Percentiles rank a stretch among this genome's conserved stretches.
Conservation (phyloP, 306 rosid species). For the Elaeagnus macrophylla region DNA sequence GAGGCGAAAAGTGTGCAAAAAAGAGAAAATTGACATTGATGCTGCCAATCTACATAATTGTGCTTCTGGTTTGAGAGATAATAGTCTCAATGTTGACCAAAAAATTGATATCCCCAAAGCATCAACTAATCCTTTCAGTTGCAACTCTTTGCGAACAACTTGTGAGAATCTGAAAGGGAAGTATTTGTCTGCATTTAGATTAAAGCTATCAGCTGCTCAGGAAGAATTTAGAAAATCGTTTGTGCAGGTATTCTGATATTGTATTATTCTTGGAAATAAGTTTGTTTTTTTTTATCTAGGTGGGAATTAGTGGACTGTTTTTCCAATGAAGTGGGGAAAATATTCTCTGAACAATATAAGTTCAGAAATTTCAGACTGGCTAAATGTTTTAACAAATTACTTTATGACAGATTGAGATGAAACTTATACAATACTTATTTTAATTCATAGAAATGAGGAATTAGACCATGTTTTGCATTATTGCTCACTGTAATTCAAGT, state of each 20-base stretch:
- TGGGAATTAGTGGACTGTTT: too few relatives aligned
- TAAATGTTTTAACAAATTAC: too few relatives aligned
- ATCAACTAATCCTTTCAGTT: slow-evolving; percentile 24
- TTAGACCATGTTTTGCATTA: too few relatives aligned
- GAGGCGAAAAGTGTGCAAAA: slow-evolving; percentile 51
- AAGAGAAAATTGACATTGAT: slow-evolving; percentile 22
- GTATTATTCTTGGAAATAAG: slow-evolving; percentile 7
- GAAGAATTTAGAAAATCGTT: slow-evolving; percentile 65
- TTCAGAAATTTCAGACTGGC: too few relatives aligned
- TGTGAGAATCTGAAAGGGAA: slow-evolving; percentile 61
- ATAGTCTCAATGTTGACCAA: slow-evolving; percentile 20
- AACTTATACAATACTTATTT: too few relatives aligned
- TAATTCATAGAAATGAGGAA: too few relatives aligned
- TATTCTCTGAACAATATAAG: too few relatives aligned
- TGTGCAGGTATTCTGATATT: slow-evolving; percentile 44
- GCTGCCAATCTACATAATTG: slow-evolving; percentile 27
- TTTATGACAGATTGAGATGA: too few relatives aligned
- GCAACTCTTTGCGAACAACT: slow-evolving; percentile 35
- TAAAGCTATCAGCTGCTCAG: slow-evolving; percentile 57
- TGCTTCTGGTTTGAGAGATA: slow-evolving; percentile 23
- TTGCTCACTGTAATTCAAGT: too few relatives aligned
- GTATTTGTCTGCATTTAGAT: slow-evolving; percentile 60
- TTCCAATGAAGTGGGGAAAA: too few relatives aligned
- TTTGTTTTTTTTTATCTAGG: background rate
- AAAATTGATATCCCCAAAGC: slow-evolving; percentile 22